phyloP scores from a whole-genome alignment of 75 land plant genomes.

The Cupressus sempervirens region DNA sequence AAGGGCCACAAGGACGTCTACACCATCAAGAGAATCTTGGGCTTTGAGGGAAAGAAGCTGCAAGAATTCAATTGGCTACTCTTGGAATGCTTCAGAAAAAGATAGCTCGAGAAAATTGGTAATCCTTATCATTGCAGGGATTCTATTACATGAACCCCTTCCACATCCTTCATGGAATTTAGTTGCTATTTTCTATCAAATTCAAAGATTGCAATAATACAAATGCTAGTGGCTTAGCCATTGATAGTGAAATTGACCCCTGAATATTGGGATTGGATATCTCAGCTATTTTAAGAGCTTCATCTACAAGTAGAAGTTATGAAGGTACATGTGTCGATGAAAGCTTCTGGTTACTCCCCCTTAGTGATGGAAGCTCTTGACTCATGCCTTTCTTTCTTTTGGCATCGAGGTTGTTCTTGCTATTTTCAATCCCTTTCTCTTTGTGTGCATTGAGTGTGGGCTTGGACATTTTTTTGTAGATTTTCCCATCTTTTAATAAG shows the following conservation, averaged over 20 bases:
- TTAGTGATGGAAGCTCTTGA: too few species aligned
- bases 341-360: conserved; percentile 85
- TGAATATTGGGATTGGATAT: conserved; percentile 47
- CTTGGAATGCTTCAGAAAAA: too few species aligned
- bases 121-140: too few species aligned
- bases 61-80: conserved; percentile 66
- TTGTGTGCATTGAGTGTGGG: too few species aligned
- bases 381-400: too few species aligned
- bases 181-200: conserved; percentile 23
- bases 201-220: conserved; percentile 49
- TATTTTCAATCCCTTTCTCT: too few species aligned
- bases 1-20: conserved; percentile 92
- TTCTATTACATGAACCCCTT: too few species aligned
- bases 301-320: conserved; percentile 74
- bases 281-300: too few species aligned
- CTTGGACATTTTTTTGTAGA: too few species aligned
- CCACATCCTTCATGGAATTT: conserved; percentile 60
- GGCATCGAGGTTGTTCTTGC: too few species aligned
- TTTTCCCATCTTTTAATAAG: too few species aligned
- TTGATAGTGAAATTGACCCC: conserved; percentile 35
- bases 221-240: conserved; percentile 44
- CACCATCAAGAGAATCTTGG: conserved; percentile 97
- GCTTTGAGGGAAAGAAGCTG: conserved; percentile 98
- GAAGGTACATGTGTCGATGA: conserved; percentile 66
- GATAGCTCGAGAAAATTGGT: too few species aligned